phyloP scores from a whole-genome alignment of 2,329 filamentous ascomycete species.

The Cercospora citrullina region DNA sequence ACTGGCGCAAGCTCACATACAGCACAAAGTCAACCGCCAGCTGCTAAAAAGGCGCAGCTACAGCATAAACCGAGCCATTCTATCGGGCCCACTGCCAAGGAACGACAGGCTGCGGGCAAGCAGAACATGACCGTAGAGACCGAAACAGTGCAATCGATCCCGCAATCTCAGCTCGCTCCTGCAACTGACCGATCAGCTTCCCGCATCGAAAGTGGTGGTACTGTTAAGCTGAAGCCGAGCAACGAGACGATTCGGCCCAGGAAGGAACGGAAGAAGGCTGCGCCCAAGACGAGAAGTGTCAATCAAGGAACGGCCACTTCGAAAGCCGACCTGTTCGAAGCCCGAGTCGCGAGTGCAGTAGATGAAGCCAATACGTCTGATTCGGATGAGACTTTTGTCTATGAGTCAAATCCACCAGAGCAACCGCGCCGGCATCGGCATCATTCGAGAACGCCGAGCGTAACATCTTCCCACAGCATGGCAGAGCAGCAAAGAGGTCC shows the following conservation, averaged over 20 bases:
- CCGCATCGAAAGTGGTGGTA: slow-evolving; percentile 65
- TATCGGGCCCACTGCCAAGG: slow-evolving; percentile 52
- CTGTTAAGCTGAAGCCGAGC: slow-evolving; percentile 81
- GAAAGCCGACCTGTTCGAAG: slow-evolving; percentile 97
- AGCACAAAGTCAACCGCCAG: slow-evolving; percentile 25
- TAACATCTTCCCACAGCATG: slow-evolving; percentile 75
- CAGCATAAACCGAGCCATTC: slow-evolving; percentile 50
- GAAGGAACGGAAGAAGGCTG: slow-evolving; percentile 82
- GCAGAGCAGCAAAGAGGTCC: slow-evolving; percentile 57
- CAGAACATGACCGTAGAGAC: slow-evolving; percentile 97
- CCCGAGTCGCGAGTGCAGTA: slow-evolving; percentile 91
- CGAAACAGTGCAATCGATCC: slow-evolving; percentile 88
- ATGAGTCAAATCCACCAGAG: slow-evolving; percentile 88
- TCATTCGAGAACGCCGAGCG: slow-evolving; percentile 92
- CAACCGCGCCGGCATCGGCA: slow-evolving; percentile 66
- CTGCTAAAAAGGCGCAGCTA: slow-evolving; percentile 66
- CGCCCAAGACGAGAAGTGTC: slow-evolving; percentile 72
- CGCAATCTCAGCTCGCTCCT: slow-evolving; percentile 71
- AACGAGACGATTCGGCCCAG: slow-evolving; percentile 94
- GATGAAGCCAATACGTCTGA: slow-evolving; percentile 96
- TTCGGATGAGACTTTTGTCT: slow-evolving; percentile 97
- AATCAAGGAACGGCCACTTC: slow-evolving; percentile 77
- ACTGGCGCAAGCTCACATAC: slow-evolving; percentile 30
- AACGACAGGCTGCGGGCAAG: slow-evolving; percentile 70
- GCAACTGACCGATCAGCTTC: slow-evolving; percentile 58